Base-by-base conservation (phyloP, 306 rosid genomes). In the Prunus padus region DNA sequence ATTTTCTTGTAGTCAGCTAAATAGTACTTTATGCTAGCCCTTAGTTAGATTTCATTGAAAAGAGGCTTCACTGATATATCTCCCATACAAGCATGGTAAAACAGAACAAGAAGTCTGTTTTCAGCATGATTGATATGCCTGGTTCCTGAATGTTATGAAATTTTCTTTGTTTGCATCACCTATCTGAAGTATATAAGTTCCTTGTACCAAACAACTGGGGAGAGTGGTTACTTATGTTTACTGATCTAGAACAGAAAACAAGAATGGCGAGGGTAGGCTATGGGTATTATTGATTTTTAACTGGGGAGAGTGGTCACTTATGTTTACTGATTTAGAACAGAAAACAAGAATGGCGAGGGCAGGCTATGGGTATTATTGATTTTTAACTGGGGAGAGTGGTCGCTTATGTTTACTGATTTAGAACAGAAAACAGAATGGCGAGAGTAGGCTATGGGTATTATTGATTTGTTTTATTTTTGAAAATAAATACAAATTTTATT, bases 1-100 rank as follows among this genome's bases (percentile, higher is more conserved):
- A 1, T 8, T 23, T 42, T 76, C 37, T 56, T 65, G 57, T 68
- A 70, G 67, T 78, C 71, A 50, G 63, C 64, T 69, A 0, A 50
- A 59, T 50, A 31, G 46, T 12, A 67, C 56, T 65, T 9, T 20
- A 3, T 55, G 28, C 26, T 55, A 45, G 44, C 13, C 22, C 2
- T 37, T 40, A 25, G 16, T 9, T n/a, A 16, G 50, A 13, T 40
- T 65, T 65, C 15, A 46, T 46, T 46, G 50, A 37, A 37, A 37
- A 37, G 42, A 37, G 42, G 42, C 42, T 6, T 37, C 2, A 37
- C 42, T 37, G 42, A 37, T 37, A 37, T 37, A 7, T 37, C 42
- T 37, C 42, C 42, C 42, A 37, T 37, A 14, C 46, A 12, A 67
- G 20, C 54, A 23, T 12, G 7, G 37, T 23, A 67, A 65, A 67